Percentiles rank a stretch among this genome's conserved stretches.
phyloP scores from a whole-genome alignment of 2,329 filamentous ascomycete species.

The Apiospora arundinis region DNA sequence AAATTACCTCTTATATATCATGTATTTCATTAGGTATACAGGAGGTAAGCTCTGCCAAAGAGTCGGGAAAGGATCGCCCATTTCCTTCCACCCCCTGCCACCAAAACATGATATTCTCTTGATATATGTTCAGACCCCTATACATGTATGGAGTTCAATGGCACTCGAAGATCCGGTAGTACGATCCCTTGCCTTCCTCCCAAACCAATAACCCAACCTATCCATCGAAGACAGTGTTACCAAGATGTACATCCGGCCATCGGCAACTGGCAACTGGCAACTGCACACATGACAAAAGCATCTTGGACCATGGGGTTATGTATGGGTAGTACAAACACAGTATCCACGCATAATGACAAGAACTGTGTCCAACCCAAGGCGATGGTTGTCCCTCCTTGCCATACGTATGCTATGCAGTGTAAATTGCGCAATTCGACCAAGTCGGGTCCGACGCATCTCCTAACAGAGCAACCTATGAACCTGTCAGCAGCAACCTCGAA shows the following conservation, averaged over 20 bases:
- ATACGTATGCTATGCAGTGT: not conserved
- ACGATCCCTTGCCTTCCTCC: not conserved
- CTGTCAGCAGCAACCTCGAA: not conserved
- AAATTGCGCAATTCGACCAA: slow-evolving; percentile 3
- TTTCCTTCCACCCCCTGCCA: too few species aligned
- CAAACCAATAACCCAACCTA: not conserved
- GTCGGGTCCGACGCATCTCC: not conserved
- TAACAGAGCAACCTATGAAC: not conserved
- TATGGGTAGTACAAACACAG: not conserved
- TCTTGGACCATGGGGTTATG: not conserved
- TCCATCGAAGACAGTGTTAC: not conserved
- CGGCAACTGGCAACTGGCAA: not conserved
- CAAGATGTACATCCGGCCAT: not conserved
- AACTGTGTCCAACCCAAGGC: slow-evolving; percentile 7
- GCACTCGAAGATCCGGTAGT: not conserved
- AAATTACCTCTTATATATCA: too few species aligned
- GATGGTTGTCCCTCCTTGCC: not conserved
- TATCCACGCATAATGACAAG: not conserved
- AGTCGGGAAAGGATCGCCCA: too few species aligned
- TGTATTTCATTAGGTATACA: too few species aligned
- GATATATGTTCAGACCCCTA: too few species aligned
- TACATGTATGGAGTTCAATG: too few species aligned
- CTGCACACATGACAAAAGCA: not conserved
- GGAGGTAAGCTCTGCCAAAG: too few species aligned
- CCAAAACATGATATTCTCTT: too few species aligned